These are phyloP conservation scores for Pulveroboletus sp. DNA, from an alignment of 768 basidiomycete species.

Conservation along the genomic window DNA sequence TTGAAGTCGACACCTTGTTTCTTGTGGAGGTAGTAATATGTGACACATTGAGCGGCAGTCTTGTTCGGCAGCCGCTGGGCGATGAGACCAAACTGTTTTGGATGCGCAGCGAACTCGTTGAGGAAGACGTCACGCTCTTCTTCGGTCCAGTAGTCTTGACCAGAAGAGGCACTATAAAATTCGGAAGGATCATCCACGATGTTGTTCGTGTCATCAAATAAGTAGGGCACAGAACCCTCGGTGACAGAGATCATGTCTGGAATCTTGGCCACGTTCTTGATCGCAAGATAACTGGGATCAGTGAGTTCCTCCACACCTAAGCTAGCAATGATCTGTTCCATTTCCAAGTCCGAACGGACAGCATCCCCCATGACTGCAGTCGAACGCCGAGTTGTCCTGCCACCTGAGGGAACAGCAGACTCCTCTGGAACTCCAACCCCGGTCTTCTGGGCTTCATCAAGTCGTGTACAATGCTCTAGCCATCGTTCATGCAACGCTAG, in stretches of 20 bases:
- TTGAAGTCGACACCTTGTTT: slow-evolving; percentile 83
- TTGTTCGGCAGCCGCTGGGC: slow-evolving; percentile 78
- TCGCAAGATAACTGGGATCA: slow-evolving; percentile 87
- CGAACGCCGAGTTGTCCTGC: slow-evolving; percentile 69
- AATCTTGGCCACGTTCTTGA: slow-evolving; percentile 77
- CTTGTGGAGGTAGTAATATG: slow-evolving; percentile 94
- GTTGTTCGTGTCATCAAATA: slow-evolving; percentile 84
- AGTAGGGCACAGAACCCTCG: slow-evolving; percentile 52
- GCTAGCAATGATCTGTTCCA: slow-evolving; percentile 96
- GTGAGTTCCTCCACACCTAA: slow-evolving; percentile 87
- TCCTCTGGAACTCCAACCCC: slow-evolving; percentile 33
- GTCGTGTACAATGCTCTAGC: slow-evolving; percentile 60
- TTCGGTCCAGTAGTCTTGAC: slow-evolving; percentile 84
- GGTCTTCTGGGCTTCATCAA: slow-evolving; percentile 49
- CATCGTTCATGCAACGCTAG: slow-evolving; percentile 64
- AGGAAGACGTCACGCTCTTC: slow-evolving; percentile 76
- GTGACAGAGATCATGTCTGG: slow-evolving; percentile 86
- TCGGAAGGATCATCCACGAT: slow-evolving; percentile 68
- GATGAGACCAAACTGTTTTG: slow-evolving; percentile 96
- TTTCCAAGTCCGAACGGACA: slow-evolving; percentile 91
- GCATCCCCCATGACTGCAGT: slow-evolving; percentile 75
- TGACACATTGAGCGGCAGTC: slow-evolving; percentile 82
- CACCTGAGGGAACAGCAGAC: slow-evolving; percentile 36
- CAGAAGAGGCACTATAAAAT: slow-evolving; percentile 69
- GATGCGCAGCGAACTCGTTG: slow-evolving; percentile 75